These are phyloP conservation scores for Colletotrichum noveboracense DNA, from an alignment of 2,329 filamentous ascomycete species.

Conservation along the genomic window DNA sequence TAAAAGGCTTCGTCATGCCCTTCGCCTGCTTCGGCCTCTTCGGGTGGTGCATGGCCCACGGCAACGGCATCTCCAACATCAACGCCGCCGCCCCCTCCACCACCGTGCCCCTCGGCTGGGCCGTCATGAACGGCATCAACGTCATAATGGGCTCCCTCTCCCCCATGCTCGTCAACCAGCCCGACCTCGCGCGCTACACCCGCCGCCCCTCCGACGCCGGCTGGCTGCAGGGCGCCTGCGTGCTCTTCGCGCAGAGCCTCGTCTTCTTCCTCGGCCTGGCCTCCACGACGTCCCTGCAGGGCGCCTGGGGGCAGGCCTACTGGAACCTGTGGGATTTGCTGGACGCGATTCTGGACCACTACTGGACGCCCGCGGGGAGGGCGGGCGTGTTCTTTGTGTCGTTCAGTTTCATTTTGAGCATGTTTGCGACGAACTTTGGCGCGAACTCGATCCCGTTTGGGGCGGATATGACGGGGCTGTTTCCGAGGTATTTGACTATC, in stretches of 20 bases:
- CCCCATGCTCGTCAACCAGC: conserved; percentile 39
- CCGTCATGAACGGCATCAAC: conserved; percentile 42
- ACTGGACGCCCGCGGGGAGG: conserved; percentile 33
- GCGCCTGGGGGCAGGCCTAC: conserved; percentile 38
- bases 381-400: conserved; percentile 37
- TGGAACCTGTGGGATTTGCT: conserved; percentile 42
- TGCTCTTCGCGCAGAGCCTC: conserved; percentile 28
- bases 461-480: conserved; percentile 35
- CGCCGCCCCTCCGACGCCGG: conserved; percentile 33
- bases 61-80: conserved; percentile 29
- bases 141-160: conserved; percentile 40
- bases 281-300: conserved; percentile 36
- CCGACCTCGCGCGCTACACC: conserved; percentile 40
- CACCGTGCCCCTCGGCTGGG: conserved; percentile 37
- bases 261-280: conserved; percentile 34
- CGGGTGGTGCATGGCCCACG: conserved; percentile 36
- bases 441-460: conserved; percentile 38
- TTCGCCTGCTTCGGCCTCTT: conserved; percentile 40
- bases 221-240: conserved; percentile 32
- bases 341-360: conserved; percentile 39
- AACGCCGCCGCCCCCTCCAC: conserved; percentile 30
- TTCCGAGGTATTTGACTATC: conserved; percentile 36
- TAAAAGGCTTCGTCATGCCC: conserved; percentile 39
- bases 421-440: conserved; percentile 29
- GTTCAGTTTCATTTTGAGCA: conserved; percentile 25